Evolutionary conservation across 805 yeast genomes (phyloP), one percentile per base, ranked within the genome.

Genomic region (Pichia deserticola): DNA sequence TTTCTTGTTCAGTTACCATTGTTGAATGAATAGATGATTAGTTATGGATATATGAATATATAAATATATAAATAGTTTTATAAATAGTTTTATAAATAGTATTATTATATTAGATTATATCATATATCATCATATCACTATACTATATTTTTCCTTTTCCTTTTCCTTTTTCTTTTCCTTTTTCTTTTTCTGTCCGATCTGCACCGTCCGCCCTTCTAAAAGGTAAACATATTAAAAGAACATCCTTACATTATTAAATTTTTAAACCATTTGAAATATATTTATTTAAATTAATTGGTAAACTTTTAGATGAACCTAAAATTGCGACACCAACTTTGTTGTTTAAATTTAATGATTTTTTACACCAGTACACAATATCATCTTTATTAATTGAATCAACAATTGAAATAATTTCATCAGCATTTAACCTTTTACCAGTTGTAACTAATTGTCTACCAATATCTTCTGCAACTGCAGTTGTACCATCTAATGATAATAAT

Each of bases 381-480:
- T 81, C 76, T 60, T 79, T 83, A 9, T 88, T 78, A 54, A 93
- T 86, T 42, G 77, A 72, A 58, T 89, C 89, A 12, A 93, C 93
- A 52, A 84, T 78, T 50, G 76, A 74, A 61, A 84, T 85, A 11
- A 84, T 83, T 55, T 83, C 88, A 62, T 82, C 86, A 5, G 93
- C 89, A 7, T 84, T 69, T 55, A 84, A 72, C 58, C 89, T 73
- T 59, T 71, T 76, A 33, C 99, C 99, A 4, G 98, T 90, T 47
- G 97, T 92, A 41, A 93, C 96, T 49, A 93, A 75, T 67, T 93
- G 99, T 68, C 99, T 83, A 30, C 99, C 99, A 59, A 93, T 89
- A 68, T 93, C 98, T 70, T 93, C 99, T 34, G 97, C 97, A 45
- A 89, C 81, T 7, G 97, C 92, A 7, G 98, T 89, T 12, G 96